Evolutionary conservation across 2,329 filamentous ascomycete genomes (phyloP), one percentile per base, ranked within the genome.

Genomic region (Ophiosphaerella narmari): DNA sequence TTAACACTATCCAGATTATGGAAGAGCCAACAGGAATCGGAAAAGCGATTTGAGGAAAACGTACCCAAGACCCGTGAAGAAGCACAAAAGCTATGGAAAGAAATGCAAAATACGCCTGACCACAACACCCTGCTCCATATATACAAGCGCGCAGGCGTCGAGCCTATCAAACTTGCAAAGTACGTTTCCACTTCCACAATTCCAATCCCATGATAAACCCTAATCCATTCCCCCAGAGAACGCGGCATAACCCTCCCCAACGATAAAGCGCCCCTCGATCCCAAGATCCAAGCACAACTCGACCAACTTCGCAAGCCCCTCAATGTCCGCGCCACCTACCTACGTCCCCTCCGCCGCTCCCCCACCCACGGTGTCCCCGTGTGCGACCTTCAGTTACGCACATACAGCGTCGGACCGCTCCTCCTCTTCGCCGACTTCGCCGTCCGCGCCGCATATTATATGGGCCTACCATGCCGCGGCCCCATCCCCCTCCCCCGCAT

Each of bases 351-450:
- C 43, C 90, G 89, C 64, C 87, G 89, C 56, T 78, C 85, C 68
- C 81, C 89, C 39, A 75, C 86, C 66, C 86, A 90, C 69, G 90
- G 90, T 43, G 83, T 96, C 32, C 91, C 91, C 11, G 86, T 89
- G 9, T 96, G 91, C 78, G 88, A 97, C 72, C 86, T 99, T 31
- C 94, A 99, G 72, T 79, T 99, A 41, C 90, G 94, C 61, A 96
- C 93, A 31, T 99, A 90, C 80, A 91, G 84, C 66, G 80, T 92
- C 32, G 90, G 91, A 52, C 94, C 96, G 62, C 85, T 99, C 51
- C 90, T 96, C 66, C 92, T 97, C 77, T 97, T 96, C 71, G 82
- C 88, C 74, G 94, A 99, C 77, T 97, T 99, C 72, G 91, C 92
- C 42, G 80, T 97, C 47, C 89, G 94, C 59, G 92, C 92, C 4